Percentiles rank a stretch among this genome's conserved stretches.
phyloP scores from a whole-genome alignment of 768 basidiomycete genomes.

The Tulasnella sp. region DNA sequence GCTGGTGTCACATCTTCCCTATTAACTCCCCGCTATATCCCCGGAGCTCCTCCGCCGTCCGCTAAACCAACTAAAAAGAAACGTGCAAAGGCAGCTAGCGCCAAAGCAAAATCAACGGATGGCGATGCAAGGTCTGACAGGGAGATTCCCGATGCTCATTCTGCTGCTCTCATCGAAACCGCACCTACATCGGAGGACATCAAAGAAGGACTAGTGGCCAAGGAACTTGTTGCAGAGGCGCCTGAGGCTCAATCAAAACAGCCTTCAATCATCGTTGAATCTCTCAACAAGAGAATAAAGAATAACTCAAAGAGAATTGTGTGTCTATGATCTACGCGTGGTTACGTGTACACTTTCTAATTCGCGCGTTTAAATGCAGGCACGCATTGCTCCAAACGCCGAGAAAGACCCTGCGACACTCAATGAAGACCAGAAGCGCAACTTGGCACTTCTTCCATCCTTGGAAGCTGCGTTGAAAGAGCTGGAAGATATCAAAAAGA shows the following conservation, averaged over 20 bases:
- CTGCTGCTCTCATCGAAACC: constrained; percentile 37
- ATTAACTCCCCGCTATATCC: constrained; percentile 39
- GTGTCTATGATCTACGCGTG: background rate
- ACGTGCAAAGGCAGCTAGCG: constrained; percentile 37
- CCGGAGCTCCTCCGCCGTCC: constrained; percentile 65
- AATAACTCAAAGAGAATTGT: constrained; percentile 32
- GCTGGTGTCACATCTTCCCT: constrained; percentile 9
- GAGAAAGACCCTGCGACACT: constrained; percentile 54
- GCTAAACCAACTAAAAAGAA: constrained; percentile 53
- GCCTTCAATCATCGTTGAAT: constrained; percentile 59
- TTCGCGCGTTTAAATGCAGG: constrained; percentile 32
- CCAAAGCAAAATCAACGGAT: background rate
- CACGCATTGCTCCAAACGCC: constrained; percentile 59
- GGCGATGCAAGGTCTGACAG: constrained; percentile 29
- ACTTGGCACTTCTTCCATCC: constrained; percentile 54
- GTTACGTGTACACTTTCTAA: background rate
- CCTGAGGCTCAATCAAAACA: constrained; percentile 22
- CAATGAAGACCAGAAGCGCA: constrained; percentile 77
- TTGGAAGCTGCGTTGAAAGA: constrained; percentile 74
- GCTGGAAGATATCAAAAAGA: constrained; percentile 81
- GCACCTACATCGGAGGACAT: constrained; percentile 37
- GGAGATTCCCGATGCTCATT: constrained; percentile 33
- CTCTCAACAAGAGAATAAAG: constrained; percentile 62
- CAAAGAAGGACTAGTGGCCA: constrained; percentile 36
- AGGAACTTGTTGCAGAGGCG: constrained; percentile 27